phyloP scores from a whole-genome alignment of 371 early-diverging fungal species.

The Apophysomyces elegans region DNA sequence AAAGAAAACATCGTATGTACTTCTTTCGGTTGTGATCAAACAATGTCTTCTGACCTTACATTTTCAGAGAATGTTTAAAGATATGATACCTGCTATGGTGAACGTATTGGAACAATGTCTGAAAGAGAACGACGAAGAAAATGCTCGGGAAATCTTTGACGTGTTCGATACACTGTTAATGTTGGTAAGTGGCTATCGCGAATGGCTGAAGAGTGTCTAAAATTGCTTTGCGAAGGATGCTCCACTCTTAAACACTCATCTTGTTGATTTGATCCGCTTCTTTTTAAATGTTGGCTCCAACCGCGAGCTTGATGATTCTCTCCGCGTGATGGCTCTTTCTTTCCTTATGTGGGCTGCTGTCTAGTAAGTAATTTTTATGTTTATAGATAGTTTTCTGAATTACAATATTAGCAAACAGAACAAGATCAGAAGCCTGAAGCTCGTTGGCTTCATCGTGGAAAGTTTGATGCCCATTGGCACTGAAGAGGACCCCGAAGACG shows the following conservation, averaged over 20 bases:
- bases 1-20: slow-evolving; percentile 65
- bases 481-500: slow-evolving; percentile 85
- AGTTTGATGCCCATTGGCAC: slow-evolving; percentile 82
- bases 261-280: slow-evolving; percentile 80
- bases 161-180: slow-evolving; percentile 83
- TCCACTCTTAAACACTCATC: slow-evolving; percentile 77
- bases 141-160: slow-evolving; percentile 77
- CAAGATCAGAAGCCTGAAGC: slow-evolving; percentile 79
- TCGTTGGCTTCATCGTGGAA: slow-evolving; percentile 77
- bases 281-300: slow-evolving; percentile 74
- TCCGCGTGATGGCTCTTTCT: slow-evolving; percentile 83
- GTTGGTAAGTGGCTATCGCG: slow-evolving; percentile 41
- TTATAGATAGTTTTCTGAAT: neutral
- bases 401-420: slow-evolving; percentile 64
- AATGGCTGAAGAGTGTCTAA: neutral
- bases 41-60: slow-evolving; percentile 5
- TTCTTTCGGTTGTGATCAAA: neutral
- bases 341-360: slow-evolving; percentile 85
- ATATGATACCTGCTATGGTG: slow-evolving; percentile 84
- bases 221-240: slow-evolving; percentile 55
- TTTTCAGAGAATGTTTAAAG: slow-evolving; percentile 63
- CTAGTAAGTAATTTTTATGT: slow-evolving; percentile 60
- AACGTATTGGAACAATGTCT: slow-evolving; percentile 81
- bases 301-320: slow-evolving; percentile 62
- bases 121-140: slow-evolving; percentile 70